A percentile compares a stretch with the other conserved stretches of the same genome.
Conservation (phyloP, 305 asterid genomes). For the Fraxinus sp. region DNA sequence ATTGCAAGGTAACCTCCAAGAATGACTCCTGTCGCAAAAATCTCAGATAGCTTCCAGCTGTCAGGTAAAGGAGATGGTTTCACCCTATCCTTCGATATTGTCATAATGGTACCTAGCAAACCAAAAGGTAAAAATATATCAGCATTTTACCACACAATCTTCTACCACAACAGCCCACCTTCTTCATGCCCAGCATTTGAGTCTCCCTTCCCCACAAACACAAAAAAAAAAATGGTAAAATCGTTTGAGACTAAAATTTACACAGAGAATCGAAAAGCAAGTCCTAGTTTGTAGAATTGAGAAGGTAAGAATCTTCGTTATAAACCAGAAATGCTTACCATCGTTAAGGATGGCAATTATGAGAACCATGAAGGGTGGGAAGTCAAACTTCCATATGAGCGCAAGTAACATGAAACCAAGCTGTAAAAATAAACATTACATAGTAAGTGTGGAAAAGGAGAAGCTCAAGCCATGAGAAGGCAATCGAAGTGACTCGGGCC, state of each 20-base stretch:
- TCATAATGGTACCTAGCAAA: constrained; percentile 72
- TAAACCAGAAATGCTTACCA: constrained; percentile 40
- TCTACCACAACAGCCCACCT: constrained; percentile 8
- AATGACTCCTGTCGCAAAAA: constrained; percentile 64
- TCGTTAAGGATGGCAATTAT: constrained; percentile 74
- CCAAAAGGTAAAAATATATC: not conserved
- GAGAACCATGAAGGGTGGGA: constrained; percentile 85
- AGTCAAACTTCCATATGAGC: constrained; percentile 73
- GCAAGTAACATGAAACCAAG: constrained; percentile 84
- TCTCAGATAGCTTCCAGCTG: constrained; percentile 79
- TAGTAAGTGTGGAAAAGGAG: constrained; percentile 20
- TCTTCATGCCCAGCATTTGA: not conserved
- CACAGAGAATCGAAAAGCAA: not conserved
- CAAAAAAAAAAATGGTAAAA: not conserved
- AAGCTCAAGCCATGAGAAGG: not conserved
- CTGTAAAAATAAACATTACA: constrained; percentile 38
- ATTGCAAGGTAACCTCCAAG: constrained; percentile 72
- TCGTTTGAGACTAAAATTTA: not conserved
- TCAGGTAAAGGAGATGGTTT: constrained; percentile 83
- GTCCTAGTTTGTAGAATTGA: constrained; percentile 4
- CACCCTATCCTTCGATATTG: constrained; percentile 79
- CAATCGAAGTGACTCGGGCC: not conserved
- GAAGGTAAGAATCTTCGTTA: not conserved
- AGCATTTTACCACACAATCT: not conserved
- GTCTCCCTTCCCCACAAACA: not conserved